Base-by-base conservation (phyloP, 495 filamentous ascomycete species). In the Penicillium coffeae region DNA sequence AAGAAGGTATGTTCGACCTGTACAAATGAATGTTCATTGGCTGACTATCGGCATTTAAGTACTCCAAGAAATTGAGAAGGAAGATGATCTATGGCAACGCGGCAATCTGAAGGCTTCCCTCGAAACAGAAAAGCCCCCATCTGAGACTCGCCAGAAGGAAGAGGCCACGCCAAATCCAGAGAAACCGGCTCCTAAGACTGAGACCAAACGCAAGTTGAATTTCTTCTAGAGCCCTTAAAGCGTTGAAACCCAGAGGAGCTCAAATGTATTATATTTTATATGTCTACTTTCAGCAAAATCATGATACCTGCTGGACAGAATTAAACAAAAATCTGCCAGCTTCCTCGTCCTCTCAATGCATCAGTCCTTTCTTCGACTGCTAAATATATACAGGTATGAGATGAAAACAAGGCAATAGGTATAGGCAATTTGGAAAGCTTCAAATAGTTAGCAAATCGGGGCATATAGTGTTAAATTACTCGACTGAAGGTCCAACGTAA, bases 11-110 rank as follows among this genome's bases (percentile, higher is more conserved):
- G 68, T 47, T 13, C 3, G n/a, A 15, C 1, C n/a, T 12, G 5
- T 30, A 14, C 9, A 9, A 16, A 25, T 3, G 10, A 1, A 37
- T 38, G 4, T 14, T 25, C 35, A 13, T 16, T 56, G 21, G 61
- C 52, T 45, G 38, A 45, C 42, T 51, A 44, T 34, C 47, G 21
- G 35, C 42, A 39, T 20, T 42, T 32, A 59, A 86, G 89, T 94
- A 1, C 58, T 97, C 32, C 81, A 74, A 53, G 86, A 96, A 58
- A 83, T 97, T 48, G 89, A 90, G 61, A 74, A 79, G 21, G 89
- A 90, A 57, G 86, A 94, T 56, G 72, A 74, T 7, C 57, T 80
- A 12, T 87, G 85, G 74, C 74, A 80, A 46, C 60, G 60, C 35
- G 68, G 62, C 21, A 52, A 50, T 5, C n/a, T 16, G 4, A 45